phyloP scores from a whole-genome alignment of 148 eudicot species.

The Mesembryanthemum crystallinum region DNA sequence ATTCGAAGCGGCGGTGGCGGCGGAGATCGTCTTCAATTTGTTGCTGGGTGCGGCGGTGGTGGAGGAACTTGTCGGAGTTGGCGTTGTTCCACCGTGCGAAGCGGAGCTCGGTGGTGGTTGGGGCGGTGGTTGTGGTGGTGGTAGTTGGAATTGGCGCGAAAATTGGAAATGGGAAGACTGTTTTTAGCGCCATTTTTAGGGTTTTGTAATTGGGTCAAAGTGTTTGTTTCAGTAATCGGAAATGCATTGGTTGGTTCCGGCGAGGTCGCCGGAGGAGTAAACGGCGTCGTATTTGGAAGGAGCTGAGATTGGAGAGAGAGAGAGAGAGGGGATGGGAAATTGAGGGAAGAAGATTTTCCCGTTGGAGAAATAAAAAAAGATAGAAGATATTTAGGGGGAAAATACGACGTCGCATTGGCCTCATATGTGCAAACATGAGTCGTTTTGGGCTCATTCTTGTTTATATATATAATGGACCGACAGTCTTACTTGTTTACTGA shows the following conservation, averaged over 20 bases:
- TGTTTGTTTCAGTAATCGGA: too few relatives aligned
- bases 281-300: too few relatives aligned
- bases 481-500: not conserved
- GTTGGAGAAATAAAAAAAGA: too few relatives aligned
- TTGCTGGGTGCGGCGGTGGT: constrained; percentile 46
- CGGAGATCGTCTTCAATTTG: constrained; percentile 71
- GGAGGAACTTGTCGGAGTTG: constrained; percentile 63
- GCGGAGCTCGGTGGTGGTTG: constrained; percentile 51
- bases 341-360: too few relatives aligned
- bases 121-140: constrained; percentile 36
- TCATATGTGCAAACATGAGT: not conserved
- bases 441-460: not conserved
- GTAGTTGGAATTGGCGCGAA: constrained; percentile 52
- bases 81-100: constrained; percentile 94
- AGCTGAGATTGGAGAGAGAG: not conserved
- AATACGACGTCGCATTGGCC: not conserved
- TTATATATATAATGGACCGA: not conserved
- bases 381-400: not conserved
- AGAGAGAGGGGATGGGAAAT: not conserved
- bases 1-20: constrained; percentile 58
- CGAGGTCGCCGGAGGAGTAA: too few relatives aligned
- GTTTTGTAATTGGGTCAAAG: too few relatives aligned
- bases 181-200: constrained; percentile 47
- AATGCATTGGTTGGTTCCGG: too few relatives aligned
- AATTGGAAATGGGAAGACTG: constrained; percentile 45